A percentile compares a stretch with the other conserved stretches of the same genome.
Conservation (phyloP, 352 stramenopile species). For the Phytophthora chlamydospora region DNA sequence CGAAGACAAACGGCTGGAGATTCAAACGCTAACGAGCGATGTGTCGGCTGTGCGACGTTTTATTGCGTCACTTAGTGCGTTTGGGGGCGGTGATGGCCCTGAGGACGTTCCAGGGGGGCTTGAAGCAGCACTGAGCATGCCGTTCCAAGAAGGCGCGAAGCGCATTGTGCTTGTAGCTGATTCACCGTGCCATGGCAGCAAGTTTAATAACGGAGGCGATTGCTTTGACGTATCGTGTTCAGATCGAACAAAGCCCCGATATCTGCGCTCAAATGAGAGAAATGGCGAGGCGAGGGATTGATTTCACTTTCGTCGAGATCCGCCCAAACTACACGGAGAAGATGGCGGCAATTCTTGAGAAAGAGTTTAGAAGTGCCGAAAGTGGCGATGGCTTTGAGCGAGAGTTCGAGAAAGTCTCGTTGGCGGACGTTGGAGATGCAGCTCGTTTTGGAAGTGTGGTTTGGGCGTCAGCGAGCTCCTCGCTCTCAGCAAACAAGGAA, state of each 20-base stretch:
- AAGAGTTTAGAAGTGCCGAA: slow-evolving; percentile 23
- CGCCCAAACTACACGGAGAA: slow-evolving; percentile 27
- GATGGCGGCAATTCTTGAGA: slow-evolving; percentile 39
- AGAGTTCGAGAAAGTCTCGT: slow-evolving; percentile 28
- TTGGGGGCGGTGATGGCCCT: slow-evolving; percentile 39
- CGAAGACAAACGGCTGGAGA: slow-evolving; percentile 27
- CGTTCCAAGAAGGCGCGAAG: slow-evolving; percentile 32
- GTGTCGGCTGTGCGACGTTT: slow-evolving; percentile 25
- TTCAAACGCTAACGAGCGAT: slow-evolving; percentile 27
- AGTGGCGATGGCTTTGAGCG: slow-evolving; percentile 16
- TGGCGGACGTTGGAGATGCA: slow-evolving; percentile 19
- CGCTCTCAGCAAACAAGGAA: slow-evolving; percentile 31
- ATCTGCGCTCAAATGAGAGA: slow-evolving; percentile 45
- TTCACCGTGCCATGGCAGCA: slow-evolving; percentile 39
- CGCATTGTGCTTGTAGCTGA: slow-evolving; percentile 45
- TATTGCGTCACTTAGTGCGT: slow-evolving; percentile 27
- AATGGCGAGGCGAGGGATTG: slow-evolving; percentile 35
- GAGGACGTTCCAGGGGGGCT: slow-evolving; percentile 51
- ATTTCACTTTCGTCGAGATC: slow-evolving; percentile 52
- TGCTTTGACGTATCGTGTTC: slow-evolving; percentile 3
- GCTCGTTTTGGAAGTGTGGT: slow-evolving; percentile 28
- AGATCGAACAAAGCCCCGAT: slow-evolving; percentile 37
- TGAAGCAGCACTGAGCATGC: slow-evolving; percentile 32
- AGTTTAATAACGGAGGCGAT: slow-evolving; percentile 29
- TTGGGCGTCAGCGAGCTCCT: slow-evolving; percentile 26